Percentiles rank a stretch among this genome's conserved stretches.
Conservation (phyloP, 2,329 filamentous ascomycete genomes). For the Aspergillus sp. region DNA sequence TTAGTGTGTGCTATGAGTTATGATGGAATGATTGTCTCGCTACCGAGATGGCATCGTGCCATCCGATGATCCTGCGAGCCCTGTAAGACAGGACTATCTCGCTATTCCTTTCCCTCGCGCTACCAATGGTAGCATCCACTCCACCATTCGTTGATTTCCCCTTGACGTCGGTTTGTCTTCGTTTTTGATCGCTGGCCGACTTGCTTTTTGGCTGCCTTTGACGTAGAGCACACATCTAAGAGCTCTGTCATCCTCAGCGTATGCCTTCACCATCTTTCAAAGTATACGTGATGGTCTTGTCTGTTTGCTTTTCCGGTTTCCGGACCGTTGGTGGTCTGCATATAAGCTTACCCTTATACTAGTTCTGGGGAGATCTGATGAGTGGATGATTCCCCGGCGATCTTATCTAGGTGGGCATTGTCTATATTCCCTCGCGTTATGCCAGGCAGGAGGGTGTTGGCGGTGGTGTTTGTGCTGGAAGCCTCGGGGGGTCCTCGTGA, state of each 20-base stretch:
- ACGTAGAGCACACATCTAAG: not conserved
- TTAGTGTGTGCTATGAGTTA: slow-evolving; percentile 48
- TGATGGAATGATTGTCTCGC: slow-evolving; percentile 34
- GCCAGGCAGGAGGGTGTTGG: slow-evolving; percentile 7
- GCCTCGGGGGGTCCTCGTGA: not conserved
- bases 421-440: slow-evolving; percentile 1
- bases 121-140: not conserved
- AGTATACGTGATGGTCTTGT: not conserved
- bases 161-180: slow-evolving; percentile 13
- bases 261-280: slow-evolving; percentile 11
- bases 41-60: slow-evolving; percentile 11
- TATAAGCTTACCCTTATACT: not conserved
- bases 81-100: not conserved
- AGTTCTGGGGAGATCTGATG: not conserved
- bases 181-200: slow-evolving; percentile 25
- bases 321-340: not conserved
- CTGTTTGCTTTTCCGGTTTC: not conserved
- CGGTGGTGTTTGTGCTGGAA: slow-evolving; percentile 4
- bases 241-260: slow-evolving; percentile 7
- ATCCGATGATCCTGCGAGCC: not conserved
- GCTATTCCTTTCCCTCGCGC: not conserved
- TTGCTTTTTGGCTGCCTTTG: slow-evolving; percentile 12
- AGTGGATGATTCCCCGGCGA: not conserved
- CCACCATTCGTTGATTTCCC: slow-evolving; percentile 6
- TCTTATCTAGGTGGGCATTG: not conserved